Percentiles rank a stretch among this genome's conserved stretches.
Conservation (phyloP, 371 early-diverging fungal genomes). For the Rhizomucor miehei region DNA sequence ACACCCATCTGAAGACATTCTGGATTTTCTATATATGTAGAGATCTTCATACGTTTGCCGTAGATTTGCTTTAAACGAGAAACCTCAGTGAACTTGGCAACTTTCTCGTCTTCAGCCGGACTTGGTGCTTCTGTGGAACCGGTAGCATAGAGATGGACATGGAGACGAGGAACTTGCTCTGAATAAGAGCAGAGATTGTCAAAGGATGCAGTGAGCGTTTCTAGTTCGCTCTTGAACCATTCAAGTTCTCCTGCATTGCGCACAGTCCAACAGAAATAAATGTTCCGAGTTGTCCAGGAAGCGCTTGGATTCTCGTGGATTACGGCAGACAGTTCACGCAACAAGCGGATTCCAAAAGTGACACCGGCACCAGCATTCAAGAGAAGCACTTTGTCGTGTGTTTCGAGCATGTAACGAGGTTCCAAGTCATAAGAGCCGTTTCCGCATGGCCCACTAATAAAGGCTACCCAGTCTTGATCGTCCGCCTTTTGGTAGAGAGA, state of each 20-base stretch:
- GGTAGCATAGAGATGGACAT: constrained; percentile 19
- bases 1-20: constrained; percentile 14
- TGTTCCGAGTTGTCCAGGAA: constrained; percentile 10
- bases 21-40: constrained; percentile 5
- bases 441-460: constrained; percentile 55
- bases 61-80: no score
- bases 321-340: constrained; percentile 36
- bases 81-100: background rate
- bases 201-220: constrained; percentile 21
- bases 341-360: constrained; percentile 49
- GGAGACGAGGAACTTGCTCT: constrained; percentile 10
- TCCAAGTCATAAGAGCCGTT: constrained; percentile 13
- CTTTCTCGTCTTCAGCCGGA: constrained; percentile 4
- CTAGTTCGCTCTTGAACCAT: constrained; percentile 53
- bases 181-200: constrained; percentile 12
- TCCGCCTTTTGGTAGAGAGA: constrained; percentile 31
- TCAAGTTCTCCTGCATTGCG: constrained; percentile 36
- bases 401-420: constrained; percentile 18
- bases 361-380: constrained; percentile 55
- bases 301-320: constrained; percentile 5
- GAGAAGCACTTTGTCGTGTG: constrained; percentile 33
- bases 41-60: constrained; percentile 7
- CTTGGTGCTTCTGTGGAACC: background rate
- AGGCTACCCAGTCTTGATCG: constrained; percentile 34
- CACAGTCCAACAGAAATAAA: constrained; percentile 40